Base-by-base conservation (phyloP, 495 filamentous ascomycete species). In the Chaetomidium leptoderma region DNA sequence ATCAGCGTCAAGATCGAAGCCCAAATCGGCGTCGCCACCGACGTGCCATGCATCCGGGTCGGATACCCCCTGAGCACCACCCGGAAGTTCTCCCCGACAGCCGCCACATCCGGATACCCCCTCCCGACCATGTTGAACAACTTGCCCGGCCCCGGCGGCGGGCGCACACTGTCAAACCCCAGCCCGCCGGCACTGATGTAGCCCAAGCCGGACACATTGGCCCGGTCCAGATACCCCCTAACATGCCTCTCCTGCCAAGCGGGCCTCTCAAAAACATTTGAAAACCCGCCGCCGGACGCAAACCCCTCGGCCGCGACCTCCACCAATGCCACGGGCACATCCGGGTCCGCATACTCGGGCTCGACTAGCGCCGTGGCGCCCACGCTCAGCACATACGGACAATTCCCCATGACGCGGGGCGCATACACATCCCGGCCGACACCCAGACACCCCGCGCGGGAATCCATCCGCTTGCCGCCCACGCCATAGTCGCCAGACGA, bases 281-380 rank as follows among this genome's bases (percentile, higher is more conserved):
- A 84, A 70, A 89, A 89, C 13, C 85, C 86, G 35, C 86, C 84
- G 23, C 85, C 84, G 8, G 79, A 83, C 23, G 71, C 69, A 70
- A 81, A 79, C 63, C 29, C 67, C 59, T 53, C 74, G 63, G 62
- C 78, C 62, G 72, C 69, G 58, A 79, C 69, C 61, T 79, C 70
- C 66, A 33, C 64, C 63, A 17, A 63, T 67, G 65, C 55, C 6
- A 24, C 37, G 72, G 65, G 42, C 75, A 64, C 13, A 56, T 61
- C 51, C 29, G 50, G 54, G 57, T 26, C 19, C 30, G 23, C 17
- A 32, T 17, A 30, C 55, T 46, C 86, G 72, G 68, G 78, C 86
- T 46, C 37, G 30, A 70, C 59, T n/a, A 75, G 54, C 35, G 63
- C 46, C 0, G 72, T 75, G 11, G 61, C 63, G 0, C 72, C 72